Evolutionary conservation across 2,329 filamentous ascomycete species (phyloP).

Genomic region (Claviceps fusiformis): DNA sequence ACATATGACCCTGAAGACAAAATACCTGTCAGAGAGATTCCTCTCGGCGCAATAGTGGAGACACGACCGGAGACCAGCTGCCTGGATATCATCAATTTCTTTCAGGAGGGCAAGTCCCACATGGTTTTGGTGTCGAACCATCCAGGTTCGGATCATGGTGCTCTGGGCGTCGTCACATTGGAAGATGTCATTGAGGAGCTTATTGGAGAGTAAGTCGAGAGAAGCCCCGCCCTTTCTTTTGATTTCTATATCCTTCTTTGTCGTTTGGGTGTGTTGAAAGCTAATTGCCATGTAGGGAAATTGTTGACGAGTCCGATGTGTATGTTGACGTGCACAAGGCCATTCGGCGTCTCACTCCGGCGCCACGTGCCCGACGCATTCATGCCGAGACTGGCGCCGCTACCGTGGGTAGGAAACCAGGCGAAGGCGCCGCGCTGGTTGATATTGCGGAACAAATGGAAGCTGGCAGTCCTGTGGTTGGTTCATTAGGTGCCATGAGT

Average conservation of each 20-base stretch:
- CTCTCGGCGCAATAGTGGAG: constrained; percentile 85
- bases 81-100: constrained; percentile 97
- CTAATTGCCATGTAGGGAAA: constrained; percentile 51
- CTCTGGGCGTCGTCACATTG: constrained; percentile 83
- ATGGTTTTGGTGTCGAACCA: constrained; percentile 91
- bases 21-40: constrained; percentile 77
- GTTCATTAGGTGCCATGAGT: constrained; percentile 23
- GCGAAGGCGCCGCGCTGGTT: constrained; percentile 18
- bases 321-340: constrained; percentile 98
- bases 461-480: constrained; percentile 15
- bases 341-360: constrained; percentile 75
- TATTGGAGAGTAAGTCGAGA: constrained; percentile 72
- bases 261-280: not conserved
- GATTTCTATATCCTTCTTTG: not conserved
- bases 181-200: constrained; percentile 98
- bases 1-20: constrained; percentile 95
- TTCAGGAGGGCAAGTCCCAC: constrained; percentile 97
- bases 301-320: constrained; percentile 96
- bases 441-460: constrained; percentile 31
- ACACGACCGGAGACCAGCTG: constrained; percentile 93
- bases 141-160: constrained; percentile 82
- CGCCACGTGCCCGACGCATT: constrained; percentile 56
- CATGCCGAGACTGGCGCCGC: constrained; percentile 23
- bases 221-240: not conserved
- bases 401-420: constrained; percentile 18